phyloP scores from a whole-genome alignment of 768 basidiomycete species.

The Pleurotus giganteus region DNA sequence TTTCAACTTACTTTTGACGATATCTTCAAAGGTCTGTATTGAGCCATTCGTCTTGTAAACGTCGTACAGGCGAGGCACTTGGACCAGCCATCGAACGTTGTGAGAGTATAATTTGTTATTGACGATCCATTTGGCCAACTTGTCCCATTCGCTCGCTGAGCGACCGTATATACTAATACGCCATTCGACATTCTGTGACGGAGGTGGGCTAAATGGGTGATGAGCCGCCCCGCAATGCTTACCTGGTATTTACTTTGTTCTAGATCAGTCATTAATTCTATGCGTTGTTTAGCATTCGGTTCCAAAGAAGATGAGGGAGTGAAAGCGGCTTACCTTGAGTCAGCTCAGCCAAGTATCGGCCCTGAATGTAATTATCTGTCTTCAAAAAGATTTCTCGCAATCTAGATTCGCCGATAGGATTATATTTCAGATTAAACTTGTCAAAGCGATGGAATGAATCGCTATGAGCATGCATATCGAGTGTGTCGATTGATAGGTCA shows the following conservation, averaged over 20 bases:
- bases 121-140: slow-evolving; percentile 95
- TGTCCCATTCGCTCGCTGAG: slow-evolving; percentile 88
- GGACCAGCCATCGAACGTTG: slow-evolving; percentile 97
- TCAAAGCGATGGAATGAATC: slow-evolving; percentile 99
- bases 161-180: slow-evolving; percentile 94
- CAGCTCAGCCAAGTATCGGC: slow-evolving; percentile 91
- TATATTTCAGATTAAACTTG: slow-evolving; percentile 97
- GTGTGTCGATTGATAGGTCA: slow-evolving; percentile 96
- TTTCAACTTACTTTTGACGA: slow-evolving; percentile 72
- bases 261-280: slow-evolving; percentile 96
- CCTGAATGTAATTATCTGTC: slow-evolving; percentile 93
- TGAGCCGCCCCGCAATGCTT: slow-evolving; percentile 11
- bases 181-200: slow-evolving; percentile 87
- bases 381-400: slow-evolving; percentile 97
- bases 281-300: not conserved
- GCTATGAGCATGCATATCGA: slow-evolving; percentile 99
- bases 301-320: not conserved
- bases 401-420: slow-evolving; percentile 93
- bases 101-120: slow-evolving; percentile 92
- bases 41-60: slow-evolving; percentile 90
- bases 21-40: slow-evolving; percentile 85
- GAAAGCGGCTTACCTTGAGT: slow-evolving; percentile 70
- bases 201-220: not conserved
- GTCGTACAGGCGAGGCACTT: slow-evolving; percentile 92
- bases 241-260: slow-evolving; percentile 99